Evolutionary conservation across 192 early-diverging fungal species (phyloP).

Genomic region (Funneliformis geosporum): DNA sequence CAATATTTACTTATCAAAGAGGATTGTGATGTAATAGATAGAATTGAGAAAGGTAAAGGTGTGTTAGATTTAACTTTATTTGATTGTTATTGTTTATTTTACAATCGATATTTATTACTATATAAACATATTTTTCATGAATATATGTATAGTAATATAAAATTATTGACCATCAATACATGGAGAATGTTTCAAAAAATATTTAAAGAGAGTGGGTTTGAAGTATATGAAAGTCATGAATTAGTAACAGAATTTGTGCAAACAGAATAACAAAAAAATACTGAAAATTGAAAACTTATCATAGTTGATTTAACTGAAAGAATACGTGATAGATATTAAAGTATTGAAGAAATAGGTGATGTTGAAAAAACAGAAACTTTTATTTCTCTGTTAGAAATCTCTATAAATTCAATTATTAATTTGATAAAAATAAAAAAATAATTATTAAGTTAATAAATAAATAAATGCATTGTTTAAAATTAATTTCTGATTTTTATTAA

Average conservation of each 20-base stretch:
- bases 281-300: too few relatives aligned
- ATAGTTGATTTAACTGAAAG: too few relatives aligned
- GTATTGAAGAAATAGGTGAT: too few relatives aligned
- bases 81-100: background rate
- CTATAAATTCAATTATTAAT: too few relatives aligned
- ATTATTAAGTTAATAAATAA: too few relatives aligned
- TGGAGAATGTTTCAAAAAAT: slow-evolving; percentile 1
- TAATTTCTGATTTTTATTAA: too few relatives aligned
- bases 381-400: too few relatives aligned
- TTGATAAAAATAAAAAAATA: too few relatives aligned
- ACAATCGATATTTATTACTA: background rate
- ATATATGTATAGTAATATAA: background rate
- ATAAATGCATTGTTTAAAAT: too few relatives aligned
- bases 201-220: background rate
- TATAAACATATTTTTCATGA: background rate
- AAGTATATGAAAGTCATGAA: background rate
- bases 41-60: slow-evolving; percentile 10
- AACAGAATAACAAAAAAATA: too few relatives aligned
- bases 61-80: background rate
- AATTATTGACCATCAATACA: background rate
- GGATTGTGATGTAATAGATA: background rate
- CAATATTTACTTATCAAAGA: slow-evolving; percentile 8
- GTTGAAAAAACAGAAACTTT: too few relatives aligned
- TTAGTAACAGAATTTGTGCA: background rate
- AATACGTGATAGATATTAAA: too few relatives aligned